Percentiles rank a stretch among this genome's conserved stretches.
Conservation (phyloP, 2,329 filamentous ascomycete species). For the Fusarium robinianum region DNA sequence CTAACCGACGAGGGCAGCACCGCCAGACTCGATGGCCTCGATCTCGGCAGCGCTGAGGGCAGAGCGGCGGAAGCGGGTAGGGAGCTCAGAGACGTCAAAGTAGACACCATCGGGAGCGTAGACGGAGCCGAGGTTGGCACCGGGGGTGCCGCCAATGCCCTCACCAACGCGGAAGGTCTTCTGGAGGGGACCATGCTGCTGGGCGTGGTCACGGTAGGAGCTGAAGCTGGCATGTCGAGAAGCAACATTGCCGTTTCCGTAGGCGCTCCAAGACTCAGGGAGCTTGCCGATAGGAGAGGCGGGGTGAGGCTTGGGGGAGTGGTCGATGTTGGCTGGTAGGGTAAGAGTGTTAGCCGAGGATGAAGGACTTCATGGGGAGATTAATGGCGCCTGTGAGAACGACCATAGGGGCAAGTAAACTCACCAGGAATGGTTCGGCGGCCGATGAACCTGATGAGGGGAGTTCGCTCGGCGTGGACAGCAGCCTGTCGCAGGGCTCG, state of each 20-base stretch:
- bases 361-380: constrained; percentile 1
- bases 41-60: constrained; percentile 83
- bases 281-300: constrained; percentile 69
- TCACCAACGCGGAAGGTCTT: constrained; percentile 53
- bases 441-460: constrained; percentile 66
- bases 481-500: constrained; percentile 62
- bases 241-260: constrained; percentile 38
- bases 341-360: constrained; percentile 22
- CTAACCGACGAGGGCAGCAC: constrained; percentile 65
- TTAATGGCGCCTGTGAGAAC: background rate
- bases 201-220: constrained; percentile 75
- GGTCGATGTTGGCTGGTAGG: constrained; percentile 68
- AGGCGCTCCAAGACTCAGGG: constrained; percentile 55
- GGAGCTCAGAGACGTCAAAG: constrained; percentile 90
- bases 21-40: constrained; percentile 92
- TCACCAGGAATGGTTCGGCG: constrained; percentile 63
- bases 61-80: constrained; percentile 76
- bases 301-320: constrained; percentile 74
- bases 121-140: constrained; percentile 73
- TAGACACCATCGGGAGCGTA: constrained; percentile 72
- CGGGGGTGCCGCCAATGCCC: constrained; percentile 65
- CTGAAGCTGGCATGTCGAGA: constrained; percentile 67
- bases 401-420: constrained; percentile 34
- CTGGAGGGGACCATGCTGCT: constrained; percentile 76
- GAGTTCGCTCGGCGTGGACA: constrained; percentile 62